phyloP scores from a whole-genome alignment of 2,329 filamentous ascomycete species.

The Trichoderma simmonsii region DNA sequence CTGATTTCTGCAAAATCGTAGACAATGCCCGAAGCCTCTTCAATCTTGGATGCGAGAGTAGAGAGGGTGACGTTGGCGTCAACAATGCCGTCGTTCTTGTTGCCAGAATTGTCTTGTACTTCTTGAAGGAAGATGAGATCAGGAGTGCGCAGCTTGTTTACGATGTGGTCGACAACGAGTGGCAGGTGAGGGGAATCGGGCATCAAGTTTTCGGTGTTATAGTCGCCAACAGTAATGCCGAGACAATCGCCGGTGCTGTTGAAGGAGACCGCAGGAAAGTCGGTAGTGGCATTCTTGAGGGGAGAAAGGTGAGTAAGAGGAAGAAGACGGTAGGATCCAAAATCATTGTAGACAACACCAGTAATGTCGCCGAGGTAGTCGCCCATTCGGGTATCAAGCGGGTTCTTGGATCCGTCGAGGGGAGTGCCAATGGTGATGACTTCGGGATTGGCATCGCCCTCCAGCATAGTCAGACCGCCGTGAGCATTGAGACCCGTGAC shows the following conservation, averaged over 20 bases:
- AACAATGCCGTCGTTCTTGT: constrained; percentile 56
- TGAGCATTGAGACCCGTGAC: constrained; percentile 60
- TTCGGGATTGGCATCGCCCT: constrained; percentile 65
- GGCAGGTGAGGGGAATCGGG: constrained; percentile 54
- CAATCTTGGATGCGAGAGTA: constrained; percentile 53
- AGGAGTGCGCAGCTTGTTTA: constrained; percentile 59
- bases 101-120: constrained; percentile 64
- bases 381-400: constrained; percentile 58
- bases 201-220: constrained; percentile 68
- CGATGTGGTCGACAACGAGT: constrained; percentile 62
- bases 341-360: constrained; percentile 63
- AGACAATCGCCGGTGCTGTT: constrained; percentile 54
- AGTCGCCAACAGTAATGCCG: constrained; percentile 61
- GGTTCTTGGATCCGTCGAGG: constrained; percentile 62
- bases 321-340: constrained; percentile 67
- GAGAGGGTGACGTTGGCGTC: constrained; percentile 57
- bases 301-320: constrained; percentile 57
- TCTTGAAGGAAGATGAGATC: constrained; percentile 69
- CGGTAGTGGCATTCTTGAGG: constrained; percentile 42
- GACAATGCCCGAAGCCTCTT: constrained; percentile 43
- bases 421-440: constrained; percentile 62
- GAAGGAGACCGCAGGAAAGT: constrained; percentile 52
- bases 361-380: constrained; percentile 64
- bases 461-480: constrained; percentile 61
- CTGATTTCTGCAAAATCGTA: constrained; percentile 61